Percentiles rank a stretch among this genome's conserved stretches.
Evolutionary conservation across 106 monocot genomes (phyloP).

Genomic region (Dendrobium nobile): DNA sequence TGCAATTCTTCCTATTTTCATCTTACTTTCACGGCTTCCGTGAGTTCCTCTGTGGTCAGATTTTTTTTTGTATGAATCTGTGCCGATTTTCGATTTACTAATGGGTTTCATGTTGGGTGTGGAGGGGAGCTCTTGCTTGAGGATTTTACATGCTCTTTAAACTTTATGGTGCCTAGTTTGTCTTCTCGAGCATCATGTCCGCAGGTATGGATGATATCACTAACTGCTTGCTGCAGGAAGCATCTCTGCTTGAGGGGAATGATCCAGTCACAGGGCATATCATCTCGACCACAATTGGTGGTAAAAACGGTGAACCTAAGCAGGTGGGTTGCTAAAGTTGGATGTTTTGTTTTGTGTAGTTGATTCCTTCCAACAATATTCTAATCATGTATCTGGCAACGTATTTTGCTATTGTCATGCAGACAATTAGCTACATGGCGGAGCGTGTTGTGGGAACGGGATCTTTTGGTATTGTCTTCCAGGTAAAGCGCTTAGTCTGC

Average conservation of each 20-base stretch:
- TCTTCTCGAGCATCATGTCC: not conserved
- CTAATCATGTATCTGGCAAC: not conserved
- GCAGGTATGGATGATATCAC: not conserved
- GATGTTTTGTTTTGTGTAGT: not conserved
- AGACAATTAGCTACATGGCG: constrained; percentile 71
- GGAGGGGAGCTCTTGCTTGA: not conserved
- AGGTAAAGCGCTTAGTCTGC: constrained; percentile 17
- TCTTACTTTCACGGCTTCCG: not conserved
- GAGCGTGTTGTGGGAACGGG: constrained; percentile 63
- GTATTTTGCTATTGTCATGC: not conserved
- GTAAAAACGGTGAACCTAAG: constrained; percentile 82
- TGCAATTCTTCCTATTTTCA: not conserved
- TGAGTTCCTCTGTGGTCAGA: not conserved
- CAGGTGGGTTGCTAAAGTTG: constrained; percentile 21
- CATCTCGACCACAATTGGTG: constrained; percentile 76
- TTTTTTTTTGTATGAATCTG: constrained; percentile 4
- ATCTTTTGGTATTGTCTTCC: constrained; percentile 62
- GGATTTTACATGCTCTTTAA: not conserved
- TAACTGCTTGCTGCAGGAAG: constrained; percentile 30
- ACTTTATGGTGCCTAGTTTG: not conserved
- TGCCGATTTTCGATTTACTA: not conserved
- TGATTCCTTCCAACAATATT: not conserved
- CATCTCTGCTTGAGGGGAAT: constrained; percentile 41
- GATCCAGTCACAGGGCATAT: constrained; percentile 72
- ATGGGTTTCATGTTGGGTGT: not conserved